Conservation (phyloP, 768 basidiomycete species). For the Boletus bicolor region DNA sequence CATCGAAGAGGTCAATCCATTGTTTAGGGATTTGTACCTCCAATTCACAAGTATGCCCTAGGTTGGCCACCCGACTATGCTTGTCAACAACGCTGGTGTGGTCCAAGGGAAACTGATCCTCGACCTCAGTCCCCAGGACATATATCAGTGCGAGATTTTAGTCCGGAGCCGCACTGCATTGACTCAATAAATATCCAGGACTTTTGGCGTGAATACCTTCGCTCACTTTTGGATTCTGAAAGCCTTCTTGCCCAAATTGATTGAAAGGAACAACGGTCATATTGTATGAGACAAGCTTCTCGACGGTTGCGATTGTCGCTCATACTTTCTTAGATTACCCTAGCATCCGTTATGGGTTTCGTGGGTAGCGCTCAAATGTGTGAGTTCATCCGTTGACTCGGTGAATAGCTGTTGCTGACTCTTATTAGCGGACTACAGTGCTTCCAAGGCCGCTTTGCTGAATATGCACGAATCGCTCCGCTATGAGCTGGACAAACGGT, state of each 20-base stretch:
- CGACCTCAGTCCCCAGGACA: slow-evolving; percentile 73
- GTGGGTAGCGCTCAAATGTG: slow-evolving; percentile 74
- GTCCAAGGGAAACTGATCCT: slow-evolving; percentile 85
- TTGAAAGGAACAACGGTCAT: slow-evolving; percentile 76
- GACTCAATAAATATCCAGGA: slow-evolving; percentile 45
- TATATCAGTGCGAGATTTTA: slow-evolving; percentile 81
- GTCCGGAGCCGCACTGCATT: neutral
- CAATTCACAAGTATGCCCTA: slow-evolving; percentile 28
- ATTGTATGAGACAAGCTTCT: slow-evolving; percentile 51
- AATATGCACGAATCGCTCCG: slow-evolving; percentile 81
- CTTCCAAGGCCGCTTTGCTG: slow-evolving; percentile 88
- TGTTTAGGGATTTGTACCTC: neutral
- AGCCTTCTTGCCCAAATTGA: slow-evolving; percentile 87
- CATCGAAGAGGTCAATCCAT: slow-evolving; percentile 62
- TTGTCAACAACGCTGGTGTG: slow-evolving; percentile 95
- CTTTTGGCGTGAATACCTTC: slow-evolving; percentile 84
- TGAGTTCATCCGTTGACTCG: slow-evolving; percentile 36
- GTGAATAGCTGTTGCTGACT: slow-evolving; percentile 7
- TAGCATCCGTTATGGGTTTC: slow-evolving; percentile 73
- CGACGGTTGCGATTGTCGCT: slow-evolving; percentile 1
- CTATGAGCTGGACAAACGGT: slow-evolving; percentile 83
- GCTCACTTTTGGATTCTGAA: slow-evolving; percentile 92
- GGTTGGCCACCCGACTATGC: slow-evolving; percentile 85
- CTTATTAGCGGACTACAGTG: slow-evolving; percentile 75
- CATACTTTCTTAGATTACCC: slow-evolving; percentile 54